Evolutionary conservation across 306 rosid genomes (phyloP).

Genomic region (Vachellia collinsii): DNA sequence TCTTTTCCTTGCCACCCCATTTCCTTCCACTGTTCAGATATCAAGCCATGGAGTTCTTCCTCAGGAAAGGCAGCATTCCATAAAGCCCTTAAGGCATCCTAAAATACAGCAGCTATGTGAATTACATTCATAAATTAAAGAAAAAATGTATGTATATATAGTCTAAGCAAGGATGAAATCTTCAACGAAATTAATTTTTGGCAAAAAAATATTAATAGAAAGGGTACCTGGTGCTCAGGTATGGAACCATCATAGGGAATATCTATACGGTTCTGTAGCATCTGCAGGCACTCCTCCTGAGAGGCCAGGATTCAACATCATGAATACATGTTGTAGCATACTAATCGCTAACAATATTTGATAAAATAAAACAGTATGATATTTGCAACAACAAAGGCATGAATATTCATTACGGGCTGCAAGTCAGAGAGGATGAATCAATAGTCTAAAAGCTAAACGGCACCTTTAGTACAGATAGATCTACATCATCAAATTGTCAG

Average conservation of each 20-base stretch:
- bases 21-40: conserved; percentile 99
- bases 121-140: conserved; percentile 17
- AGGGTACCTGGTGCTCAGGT: conserved; percentile 84
- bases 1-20: conserved; percentile 99
- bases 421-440: not conserved
- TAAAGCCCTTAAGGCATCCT: conserved; percentile 93
- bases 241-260: conserved; percentile 77
- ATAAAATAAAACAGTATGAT: not conserved
- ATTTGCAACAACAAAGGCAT: not conserved
- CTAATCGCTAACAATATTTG: not conserved
- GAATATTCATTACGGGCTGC: not conserved
- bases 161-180: conserved; percentile 19
- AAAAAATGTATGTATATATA: not conserved
- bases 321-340: conserved; percentile 14
- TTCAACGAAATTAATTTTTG: conserved; percentile 13
- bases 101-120: conserved; percentile 32
- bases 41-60: conserved; percentile 82
- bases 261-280: conserved; percentile 88
- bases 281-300: conserved; percentile 94
- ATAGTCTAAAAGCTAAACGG: not conserved
- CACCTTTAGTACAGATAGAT: not conserved
- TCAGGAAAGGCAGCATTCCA: conserved; percentile 93
- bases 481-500: not conserved
- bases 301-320: conserved; percentile 31
- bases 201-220: conserved; percentile 23